These are phyloP conservation scores for Tranzscheliella williamsii DNA, from an alignment of 1,284 basidiomycete genomes.

Conservation along the genomic window DNA sequence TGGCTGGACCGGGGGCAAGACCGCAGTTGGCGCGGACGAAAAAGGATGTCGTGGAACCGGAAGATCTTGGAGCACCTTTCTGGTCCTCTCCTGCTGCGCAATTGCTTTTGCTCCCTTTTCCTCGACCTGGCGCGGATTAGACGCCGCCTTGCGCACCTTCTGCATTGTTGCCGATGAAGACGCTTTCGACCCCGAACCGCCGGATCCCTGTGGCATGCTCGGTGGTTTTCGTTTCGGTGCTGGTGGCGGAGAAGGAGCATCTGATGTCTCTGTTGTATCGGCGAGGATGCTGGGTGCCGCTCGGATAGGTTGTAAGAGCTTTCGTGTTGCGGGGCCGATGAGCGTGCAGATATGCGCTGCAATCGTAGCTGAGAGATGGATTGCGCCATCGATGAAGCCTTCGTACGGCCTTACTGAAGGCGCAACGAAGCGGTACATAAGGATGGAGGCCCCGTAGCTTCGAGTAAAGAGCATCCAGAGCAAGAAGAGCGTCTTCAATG, in stretches of 20 bases:
- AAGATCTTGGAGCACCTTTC: neutral
- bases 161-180: no score
- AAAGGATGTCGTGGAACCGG: neutral
- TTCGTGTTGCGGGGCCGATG: no score
- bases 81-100: neutral
- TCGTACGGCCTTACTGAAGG: constrained; percentile 30
- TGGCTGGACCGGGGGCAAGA: neutral
- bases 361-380: constrained; percentile 9
- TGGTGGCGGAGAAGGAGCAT: no score
- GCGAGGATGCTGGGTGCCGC: no score
- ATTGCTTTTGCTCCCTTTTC: neutral
- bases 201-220: no score
- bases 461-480: constrained; percentile 39
- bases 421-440: constrained; percentile 26
- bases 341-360: no score
- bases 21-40: neutral
- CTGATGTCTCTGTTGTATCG: no score
- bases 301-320: no score
- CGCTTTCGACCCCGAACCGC: no score
- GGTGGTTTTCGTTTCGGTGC: no score
- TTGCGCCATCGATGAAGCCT: constrained; percentile 12
- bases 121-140: neutral
- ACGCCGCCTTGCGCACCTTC: no score
- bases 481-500: constrained; percentile 40
- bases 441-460: constrained; percentile 30